These are phyloP conservation scores for Salix viminalis DNA, from an alignment of 345 rosid species.

Conservation along the genomic window DNA sequence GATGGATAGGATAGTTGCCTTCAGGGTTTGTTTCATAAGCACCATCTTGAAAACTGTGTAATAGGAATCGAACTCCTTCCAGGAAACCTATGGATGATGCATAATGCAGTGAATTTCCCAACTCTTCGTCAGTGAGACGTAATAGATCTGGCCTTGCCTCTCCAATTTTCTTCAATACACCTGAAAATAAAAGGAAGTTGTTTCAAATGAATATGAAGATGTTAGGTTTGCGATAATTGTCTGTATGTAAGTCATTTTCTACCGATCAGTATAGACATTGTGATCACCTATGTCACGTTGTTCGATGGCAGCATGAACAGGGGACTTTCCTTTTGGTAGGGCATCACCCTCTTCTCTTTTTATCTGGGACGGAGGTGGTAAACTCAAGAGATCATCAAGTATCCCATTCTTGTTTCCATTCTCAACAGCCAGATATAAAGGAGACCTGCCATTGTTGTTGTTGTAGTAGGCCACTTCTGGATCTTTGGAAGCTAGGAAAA, in stretches of 20 bases:
- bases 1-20: not conserved
- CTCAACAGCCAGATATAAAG: conserved; percentile 2
- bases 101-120: conserved; percentile 8
- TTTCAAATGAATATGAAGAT: not conserved
- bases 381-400: not conserved
- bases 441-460: not conserved
- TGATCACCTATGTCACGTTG: not conserved
- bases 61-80: not conserved
- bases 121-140: conserved; percentile 8
- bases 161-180: conserved; percentile 1
- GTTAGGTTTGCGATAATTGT: not conserved
- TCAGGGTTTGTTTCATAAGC: not conserved
- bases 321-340: not conserved
- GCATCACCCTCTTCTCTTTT: not conserved
- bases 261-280: not conserved
- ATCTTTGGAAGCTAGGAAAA: not conserved
- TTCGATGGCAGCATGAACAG: conserved; percentile 1
- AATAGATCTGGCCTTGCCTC: conserved; percentile 14
- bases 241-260: not conserved
- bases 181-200: not conserved
- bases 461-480: not conserved
- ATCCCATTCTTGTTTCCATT: not conserved
- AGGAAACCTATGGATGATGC: conserved; percentile 7
- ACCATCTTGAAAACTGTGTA: not conserved
- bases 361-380: not conserved